Evolutionary conservation across 441 rosid genomes (phyloP), one percentile per base, ranked within the genome.

Genomic region (Gossypium trilobum): DNA sequence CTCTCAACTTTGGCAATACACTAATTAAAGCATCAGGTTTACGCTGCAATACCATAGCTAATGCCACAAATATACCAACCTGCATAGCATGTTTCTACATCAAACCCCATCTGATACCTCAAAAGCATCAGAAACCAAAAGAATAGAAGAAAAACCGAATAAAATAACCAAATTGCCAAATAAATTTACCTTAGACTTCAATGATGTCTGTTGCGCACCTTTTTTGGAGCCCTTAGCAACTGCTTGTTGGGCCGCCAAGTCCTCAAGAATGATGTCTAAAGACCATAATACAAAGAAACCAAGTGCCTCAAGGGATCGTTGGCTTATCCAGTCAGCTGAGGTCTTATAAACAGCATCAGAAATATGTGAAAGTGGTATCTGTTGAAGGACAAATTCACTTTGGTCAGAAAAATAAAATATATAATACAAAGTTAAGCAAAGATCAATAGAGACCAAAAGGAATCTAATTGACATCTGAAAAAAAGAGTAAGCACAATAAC

Each of bases 1-100:
- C 96, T 80, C 87, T 87, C 77, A 92, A 25, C 63, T 74, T 78
- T 3, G 93, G 86, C 78, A 91, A 69, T 72, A 86, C 78, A 78
- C 76, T 75, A 69, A 86, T 77, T 75, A 95, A 80, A 39, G 82
- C 89, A 83, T 95, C 97, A 79, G 98, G 96, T 79, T 90, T 95
- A 71, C 88, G 87, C 31, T 93, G 79, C 79, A 95, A 76, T 11
- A 89, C 94, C 85, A 92, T 85, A n/a, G 93, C 98, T 71, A 89
- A 78, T 56, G 77, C 89, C 78, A 88, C 87, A 84, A 95, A 95
- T 68, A 95, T 87, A 5, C 91, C 99, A 59, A 88, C 99, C 99
- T 95, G 88, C 29, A 72, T 7, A 63, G 74, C 31, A 67, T 61
- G 69, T 46, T 52, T 27, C 61, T 58, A 69, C 14, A 64, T 64